Conservation (phyloP, 169 alveolate species). For the Eimeria sp. region DNA sequence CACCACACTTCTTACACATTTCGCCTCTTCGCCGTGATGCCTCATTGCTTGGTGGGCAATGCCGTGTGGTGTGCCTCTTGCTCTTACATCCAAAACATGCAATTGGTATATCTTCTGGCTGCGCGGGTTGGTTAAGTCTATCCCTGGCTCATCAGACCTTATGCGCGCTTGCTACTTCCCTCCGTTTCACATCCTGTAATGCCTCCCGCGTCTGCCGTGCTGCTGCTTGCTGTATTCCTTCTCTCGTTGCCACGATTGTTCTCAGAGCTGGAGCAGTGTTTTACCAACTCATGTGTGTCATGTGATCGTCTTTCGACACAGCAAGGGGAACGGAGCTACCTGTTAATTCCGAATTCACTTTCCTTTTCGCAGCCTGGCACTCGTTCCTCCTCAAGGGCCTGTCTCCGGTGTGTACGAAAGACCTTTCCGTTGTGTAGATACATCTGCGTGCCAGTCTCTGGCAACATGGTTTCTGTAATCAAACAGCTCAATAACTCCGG, state of each 20-base stretch:
- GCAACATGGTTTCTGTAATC: no score
- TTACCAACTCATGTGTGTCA: not conserved
- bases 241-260: not conserved
- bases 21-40: not conserved
- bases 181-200: not conserved
- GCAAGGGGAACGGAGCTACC: not conserved
- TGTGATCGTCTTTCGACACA: not conserved
- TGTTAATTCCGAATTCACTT: no score
- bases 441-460: no score
- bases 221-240: not conserved
- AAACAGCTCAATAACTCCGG: no score
- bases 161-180: not conserved
- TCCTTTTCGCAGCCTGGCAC: no score
- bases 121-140: not conserved
- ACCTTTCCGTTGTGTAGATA: no score
- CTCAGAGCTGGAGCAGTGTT: not conserved
- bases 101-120: not conserved
- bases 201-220: not conserved
- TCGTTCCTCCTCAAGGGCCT: no score
- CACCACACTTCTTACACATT: not conserved
- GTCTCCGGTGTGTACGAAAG: no score
- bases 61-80: not conserved
- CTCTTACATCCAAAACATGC: not conserved
- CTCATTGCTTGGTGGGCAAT: no score
- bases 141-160: no score